phyloP scores from a whole-genome alignment of 106 monocot species.

The Apostasia shenzhenica region DNA sequence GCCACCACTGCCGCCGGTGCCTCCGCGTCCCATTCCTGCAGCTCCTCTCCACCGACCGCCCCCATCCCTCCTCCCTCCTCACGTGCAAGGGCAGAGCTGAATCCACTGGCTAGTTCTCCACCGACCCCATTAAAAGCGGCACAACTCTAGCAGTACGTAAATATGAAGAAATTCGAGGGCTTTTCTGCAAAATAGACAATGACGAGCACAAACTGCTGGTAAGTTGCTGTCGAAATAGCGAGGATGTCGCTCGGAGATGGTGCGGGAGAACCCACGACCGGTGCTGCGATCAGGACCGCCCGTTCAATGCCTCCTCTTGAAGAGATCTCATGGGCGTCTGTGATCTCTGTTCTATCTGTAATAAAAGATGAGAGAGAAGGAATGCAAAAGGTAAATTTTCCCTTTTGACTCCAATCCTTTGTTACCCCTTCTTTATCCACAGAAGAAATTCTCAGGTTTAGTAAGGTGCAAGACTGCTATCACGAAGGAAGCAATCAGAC shows the following conservation, averaged over 20 bases:
- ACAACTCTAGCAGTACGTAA: no score
- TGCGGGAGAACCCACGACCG: not conserved
- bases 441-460: not conserved
- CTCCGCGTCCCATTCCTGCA: constrained; percentile 35
- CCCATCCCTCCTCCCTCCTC: constrained; percentile 35
- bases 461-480: not conserved
- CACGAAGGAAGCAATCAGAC: no score
- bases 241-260: not conserved
- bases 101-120: no score
- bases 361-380: not conserved
- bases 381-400: not conserved
- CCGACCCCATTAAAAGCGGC: no score
- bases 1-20: constrained; percentile 2
- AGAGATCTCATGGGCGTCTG: no score
- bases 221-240: constrained; percentile 2
- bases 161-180: not conserved
- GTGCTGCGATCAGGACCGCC: not conserved
- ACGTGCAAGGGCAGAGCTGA: no score
- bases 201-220: not conserved
- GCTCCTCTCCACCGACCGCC: constrained; percentile 49
- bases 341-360: not conserved
- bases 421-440: not conserved
- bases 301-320: not conserved
- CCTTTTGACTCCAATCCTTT: not conserved
- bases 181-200: not conserved